Percentiles rank a stretch among this genome's conserved stretches.
phyloP scores from a whole-genome alignment of 1,284 basidiomycete species.

The Dichomitus squalens region DNA sequence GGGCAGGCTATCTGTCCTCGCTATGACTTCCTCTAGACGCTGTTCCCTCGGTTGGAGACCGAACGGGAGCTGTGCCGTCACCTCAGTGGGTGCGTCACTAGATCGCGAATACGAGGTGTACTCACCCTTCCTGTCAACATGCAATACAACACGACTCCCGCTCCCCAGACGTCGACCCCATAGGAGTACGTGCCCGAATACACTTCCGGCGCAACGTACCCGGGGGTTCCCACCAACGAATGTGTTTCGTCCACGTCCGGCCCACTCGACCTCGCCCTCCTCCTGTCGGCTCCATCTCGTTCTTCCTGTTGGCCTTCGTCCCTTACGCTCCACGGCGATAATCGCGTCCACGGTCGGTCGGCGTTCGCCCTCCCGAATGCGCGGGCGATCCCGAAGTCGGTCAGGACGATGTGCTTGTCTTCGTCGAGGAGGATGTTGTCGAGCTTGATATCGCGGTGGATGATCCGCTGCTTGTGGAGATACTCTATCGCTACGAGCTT shows the following conservation, averaged over 20 bases:
- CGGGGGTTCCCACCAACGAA: constrained; percentile 34
- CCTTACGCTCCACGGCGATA: constrained; percentile 34
- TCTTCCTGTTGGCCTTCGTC: not conserved
- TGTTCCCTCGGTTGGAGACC: constrained; percentile 21
- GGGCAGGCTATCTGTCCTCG: constrained; percentile 14
- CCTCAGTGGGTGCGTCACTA: not conserved
- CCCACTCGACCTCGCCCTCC: not conserved
- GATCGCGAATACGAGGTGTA: not conserved
- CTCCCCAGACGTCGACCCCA: constrained; percentile 41
- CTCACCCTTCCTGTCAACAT: constrained; percentile 49
- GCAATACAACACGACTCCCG: constrained; percentile 62
- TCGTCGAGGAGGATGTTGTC: constrained; percentile 72
- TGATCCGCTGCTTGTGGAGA: constrained; percentile 49
- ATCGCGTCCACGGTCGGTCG: constrained; percentile 17
- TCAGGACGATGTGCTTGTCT: constrained; percentile 63
- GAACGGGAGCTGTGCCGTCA: constrained; percentile 25
- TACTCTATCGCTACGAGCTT: constrained; percentile 26
- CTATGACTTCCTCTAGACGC: constrained; percentile 22
- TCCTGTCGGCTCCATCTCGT: not conserved
- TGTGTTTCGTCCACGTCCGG: constrained; percentile 15
- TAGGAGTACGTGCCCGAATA: constrained; percentile 47
- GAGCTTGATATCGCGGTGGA: constrained; percentile 45
- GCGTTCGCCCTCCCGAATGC: constrained; percentile 46
- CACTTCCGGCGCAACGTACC: constrained; percentile 69
- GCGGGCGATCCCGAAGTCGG: constrained; percentile 65